phyloP scores from a whole-genome alignment of 306 rosid species.

The Dalbergia cultrata region DNA sequence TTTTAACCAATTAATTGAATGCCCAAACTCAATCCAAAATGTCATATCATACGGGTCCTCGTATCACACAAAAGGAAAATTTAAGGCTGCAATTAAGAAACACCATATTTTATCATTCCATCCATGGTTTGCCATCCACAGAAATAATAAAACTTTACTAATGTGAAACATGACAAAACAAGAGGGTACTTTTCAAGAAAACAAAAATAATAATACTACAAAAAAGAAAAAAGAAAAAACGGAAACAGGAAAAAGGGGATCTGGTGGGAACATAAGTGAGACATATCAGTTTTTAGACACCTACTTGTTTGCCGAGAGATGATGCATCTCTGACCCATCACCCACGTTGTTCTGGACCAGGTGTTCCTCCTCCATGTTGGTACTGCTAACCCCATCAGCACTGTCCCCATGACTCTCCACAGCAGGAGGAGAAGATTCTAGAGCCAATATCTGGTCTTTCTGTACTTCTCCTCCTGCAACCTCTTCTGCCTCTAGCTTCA shows the following conservation, averaged over 20 bases:
- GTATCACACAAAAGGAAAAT: conserved; percentile 13
- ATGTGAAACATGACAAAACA: background rate
- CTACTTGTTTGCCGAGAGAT: conserved; percentile 43
- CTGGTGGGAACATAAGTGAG: conserved; percentile 23
- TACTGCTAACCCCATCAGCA: background rate
- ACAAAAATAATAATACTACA: background rate
- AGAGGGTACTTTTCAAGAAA: background rate
- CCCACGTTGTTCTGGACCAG: conserved; percentile 15
- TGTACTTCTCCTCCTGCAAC: background rate
- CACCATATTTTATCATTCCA: conserved; percentile 10
- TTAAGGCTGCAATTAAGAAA: background rate
- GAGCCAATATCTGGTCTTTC: conserved; percentile 19
- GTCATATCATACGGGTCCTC: background rate
- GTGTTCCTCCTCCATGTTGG: conserved; percentile 11
- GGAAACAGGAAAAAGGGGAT: background rate
- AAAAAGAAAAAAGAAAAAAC: background rate
- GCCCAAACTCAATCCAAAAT: background rate
- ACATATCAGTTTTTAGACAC: background rate
- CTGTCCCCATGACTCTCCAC: conserved; percentile 22
- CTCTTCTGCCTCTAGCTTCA: conserved; percentile 43
- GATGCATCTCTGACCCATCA: conserved; percentile 9
- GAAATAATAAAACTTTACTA: background rate
- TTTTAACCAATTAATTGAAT: background rate
- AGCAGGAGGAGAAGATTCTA: conserved; percentile 43
- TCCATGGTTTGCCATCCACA: background rate